Conservation (phyloP, 768 basidiomycete genomes). For the Collybiopsis confluens region DNA sequence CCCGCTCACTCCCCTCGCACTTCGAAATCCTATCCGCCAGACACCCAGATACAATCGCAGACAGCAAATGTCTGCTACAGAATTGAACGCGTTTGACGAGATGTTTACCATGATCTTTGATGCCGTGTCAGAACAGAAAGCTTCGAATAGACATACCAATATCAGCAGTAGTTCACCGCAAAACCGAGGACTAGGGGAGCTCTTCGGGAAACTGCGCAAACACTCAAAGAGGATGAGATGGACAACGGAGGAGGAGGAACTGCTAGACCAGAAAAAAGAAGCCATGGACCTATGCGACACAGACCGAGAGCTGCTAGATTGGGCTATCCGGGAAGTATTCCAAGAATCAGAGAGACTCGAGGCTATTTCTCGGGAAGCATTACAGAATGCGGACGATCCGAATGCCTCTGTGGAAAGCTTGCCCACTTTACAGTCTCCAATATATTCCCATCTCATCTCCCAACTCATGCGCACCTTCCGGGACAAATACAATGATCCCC, state of each 20-base stretch:
- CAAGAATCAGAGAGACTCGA: conserved; percentile 49
- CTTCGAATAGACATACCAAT: conserved; percentile 2
- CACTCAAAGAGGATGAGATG: conserved; percentile 46
- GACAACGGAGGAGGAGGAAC: conserved; percentile 47
- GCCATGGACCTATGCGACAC: conserved; percentile 65
- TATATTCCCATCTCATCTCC: conserved; percentile 74
- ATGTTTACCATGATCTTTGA: conserved; percentile 74
- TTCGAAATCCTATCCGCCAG: conserved; percentile 14
- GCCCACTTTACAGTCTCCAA: conserved; percentile 49
- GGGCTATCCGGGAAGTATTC: conserved; percentile 71
- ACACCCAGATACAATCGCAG: conserved; percentile 25
- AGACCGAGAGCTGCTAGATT: conserved; percentile 68
- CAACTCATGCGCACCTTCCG: conserved; percentile 76
- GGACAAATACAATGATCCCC: conserved; percentile 72
- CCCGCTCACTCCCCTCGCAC: conserved; percentile 18
- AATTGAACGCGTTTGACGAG: conserved; percentile 62
- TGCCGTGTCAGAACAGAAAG: conserved; percentile 35
- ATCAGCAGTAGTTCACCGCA: conserved; percentile 12
- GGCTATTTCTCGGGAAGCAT: conserved; percentile 37
- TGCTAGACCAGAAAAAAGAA: conserved; percentile 67
- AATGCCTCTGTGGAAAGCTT: conserved; percentile 13
- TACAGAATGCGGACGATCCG: conserved; percentile 22
- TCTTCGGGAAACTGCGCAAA: conserved; percentile 53
- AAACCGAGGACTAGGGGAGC: conserved; percentile 35
- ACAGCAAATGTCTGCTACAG: conserved; percentile 65